Evolutionary conservation across 2,329 filamentous ascomycete species (phyloP).

Genomic region (Seiridium cupressi): DNA sequence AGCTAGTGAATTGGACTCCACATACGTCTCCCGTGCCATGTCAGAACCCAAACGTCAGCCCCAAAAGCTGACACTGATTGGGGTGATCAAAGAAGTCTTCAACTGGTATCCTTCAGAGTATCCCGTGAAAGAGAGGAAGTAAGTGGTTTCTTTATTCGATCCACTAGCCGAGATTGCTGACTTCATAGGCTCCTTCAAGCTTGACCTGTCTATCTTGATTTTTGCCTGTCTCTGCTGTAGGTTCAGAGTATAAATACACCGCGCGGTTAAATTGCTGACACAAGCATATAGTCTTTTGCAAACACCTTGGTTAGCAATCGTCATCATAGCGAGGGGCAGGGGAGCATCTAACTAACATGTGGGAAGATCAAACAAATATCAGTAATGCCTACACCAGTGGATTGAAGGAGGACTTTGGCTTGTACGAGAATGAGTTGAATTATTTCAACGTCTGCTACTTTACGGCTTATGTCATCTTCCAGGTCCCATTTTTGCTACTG

Average conservation of each 20-base stretch:
- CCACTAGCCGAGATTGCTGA: background rate
- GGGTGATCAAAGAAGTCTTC: slow-evolving; percentile 29
- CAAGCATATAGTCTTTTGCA: slow-evolving; percentile 26
- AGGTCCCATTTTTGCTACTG: slow-evolving; percentile 29
- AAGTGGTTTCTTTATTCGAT: slow-evolving; percentile 3
- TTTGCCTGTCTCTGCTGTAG: slow-evolving; percentile 31
- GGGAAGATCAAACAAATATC: slow-evolving; percentile 29
- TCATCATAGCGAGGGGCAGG: background rate
- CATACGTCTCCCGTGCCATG: slow-evolving; percentile 5
- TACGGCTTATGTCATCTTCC: slow-evolving; percentile 34
- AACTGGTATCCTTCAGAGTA: slow-evolving; percentile 32
- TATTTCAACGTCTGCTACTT: slow-evolving; percentile 40
- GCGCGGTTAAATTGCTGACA: background rate
- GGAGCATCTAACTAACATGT: background rate
- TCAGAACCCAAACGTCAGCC: background rate
- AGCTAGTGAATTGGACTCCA: background rate
- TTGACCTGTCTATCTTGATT: slow-evolving; percentile 29
- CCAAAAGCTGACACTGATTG: background rate
- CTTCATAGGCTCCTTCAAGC: slow-evolving; percentile 26
- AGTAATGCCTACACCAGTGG: slow-evolving; percentile 37
- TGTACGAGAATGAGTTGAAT: slow-evolving; percentile 37
- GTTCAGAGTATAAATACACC: slow-evolving; percentile 6
- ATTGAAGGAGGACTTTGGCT: slow-evolving; percentile 34
- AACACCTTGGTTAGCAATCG: slow-evolving; percentile 23
- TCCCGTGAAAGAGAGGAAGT: slow-evolving; percentile 28